Conservation (phyloP, 768 basidiomycete species). For the Trametes gibbosa region DNA sequence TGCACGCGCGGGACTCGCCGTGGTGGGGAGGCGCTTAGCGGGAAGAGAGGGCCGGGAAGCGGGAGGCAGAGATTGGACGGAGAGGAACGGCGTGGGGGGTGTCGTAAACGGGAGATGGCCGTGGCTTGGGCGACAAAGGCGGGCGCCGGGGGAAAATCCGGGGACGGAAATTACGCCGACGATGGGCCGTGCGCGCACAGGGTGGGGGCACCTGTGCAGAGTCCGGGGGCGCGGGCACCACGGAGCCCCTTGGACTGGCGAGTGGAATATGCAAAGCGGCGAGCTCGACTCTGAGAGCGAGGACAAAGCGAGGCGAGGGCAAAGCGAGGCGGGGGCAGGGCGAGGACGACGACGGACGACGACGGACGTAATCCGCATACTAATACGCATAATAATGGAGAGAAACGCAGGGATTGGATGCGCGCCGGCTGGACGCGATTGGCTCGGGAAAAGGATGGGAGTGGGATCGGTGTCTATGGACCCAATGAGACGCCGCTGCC, state of each 20-base stretch:
- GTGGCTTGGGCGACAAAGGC: slow-evolving; percentile 6
- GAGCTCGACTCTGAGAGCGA: too few species aligned
- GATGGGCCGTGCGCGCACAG: background rate
- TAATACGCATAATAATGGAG: too few species aligned
- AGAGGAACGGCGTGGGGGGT: slow-evolving; percentile 1
- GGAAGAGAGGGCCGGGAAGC: slow-evolving; percentile 5
- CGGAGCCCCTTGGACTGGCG: too few species aligned
- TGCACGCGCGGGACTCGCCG: background rate
- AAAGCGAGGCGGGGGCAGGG: too few species aligned
- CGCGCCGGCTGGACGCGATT: slow-evolving; percentile 16
- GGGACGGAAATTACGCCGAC: slow-evolving; percentile 15
- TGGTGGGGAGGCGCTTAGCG: slow-evolving; percentile 1
- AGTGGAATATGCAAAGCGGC: too few species aligned
- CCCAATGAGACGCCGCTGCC: slow-evolving; percentile 19
- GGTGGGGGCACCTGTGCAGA: background rate
- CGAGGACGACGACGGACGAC: too few species aligned
- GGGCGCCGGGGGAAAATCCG: slow-evolving; percentile 19
- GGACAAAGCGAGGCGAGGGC: too few species aligned
- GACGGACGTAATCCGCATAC: too few species aligned
- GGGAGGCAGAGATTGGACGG: background rate
- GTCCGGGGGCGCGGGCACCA: background rate
- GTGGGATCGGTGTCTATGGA: slow-evolving; percentile 20
- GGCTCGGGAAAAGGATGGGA: slow-evolving; percentile 19
- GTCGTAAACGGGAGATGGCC: slow-evolving; percentile 14
- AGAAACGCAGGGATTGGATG: too few species aligned